Evolutionary conservation across 495 filamentous ascomycete genomes (phyloP).

Genomic region (Darksidea phi): DNA sequence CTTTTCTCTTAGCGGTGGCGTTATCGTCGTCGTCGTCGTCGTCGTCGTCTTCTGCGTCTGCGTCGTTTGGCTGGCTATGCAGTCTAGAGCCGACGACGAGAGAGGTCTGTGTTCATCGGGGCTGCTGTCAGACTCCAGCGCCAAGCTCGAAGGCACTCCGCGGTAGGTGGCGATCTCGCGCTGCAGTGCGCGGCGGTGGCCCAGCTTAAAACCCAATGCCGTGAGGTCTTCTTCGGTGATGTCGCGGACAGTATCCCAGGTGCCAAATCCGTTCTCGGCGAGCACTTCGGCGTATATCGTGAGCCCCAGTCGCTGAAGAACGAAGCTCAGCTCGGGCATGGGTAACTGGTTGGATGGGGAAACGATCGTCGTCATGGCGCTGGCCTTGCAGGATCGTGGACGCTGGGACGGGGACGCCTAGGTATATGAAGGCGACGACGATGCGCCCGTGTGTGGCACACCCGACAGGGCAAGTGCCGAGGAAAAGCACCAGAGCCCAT

Average conservation of each 20-base stretch:
- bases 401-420: neutral
- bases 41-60: too few species aligned
- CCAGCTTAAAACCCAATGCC: constrained; percentile 36
- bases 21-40: too few species aligned
- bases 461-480: neutral
- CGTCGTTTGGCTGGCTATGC: constrained; percentile 9
- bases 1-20: constrained; percentile 21
- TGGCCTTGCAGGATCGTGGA: neutral
- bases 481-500: neutral
- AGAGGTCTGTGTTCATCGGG: constrained; percentile 2
- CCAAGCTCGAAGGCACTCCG: constrained; percentile 10
- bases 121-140: constrained; percentile 16
- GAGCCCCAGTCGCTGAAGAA: constrained; percentile 25
- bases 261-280: constrained; percentile 30
- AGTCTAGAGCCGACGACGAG: constrained; percentile 24
- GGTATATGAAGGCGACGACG: neutral
- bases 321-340: constrained; percentile 8
- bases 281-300: constrained; percentile 19
- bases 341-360: neutral
- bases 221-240: constrained; percentile 37
- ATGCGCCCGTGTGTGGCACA: neutral
- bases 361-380: neutral
- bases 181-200: constrained; percentile 36
- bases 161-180: constrained; percentile 36
- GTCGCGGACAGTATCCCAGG: constrained; percentile 34